Base-by-base conservation (phyloP, 2,329 filamentous ascomycete species). In the Talaromyces sp. region DNA sequence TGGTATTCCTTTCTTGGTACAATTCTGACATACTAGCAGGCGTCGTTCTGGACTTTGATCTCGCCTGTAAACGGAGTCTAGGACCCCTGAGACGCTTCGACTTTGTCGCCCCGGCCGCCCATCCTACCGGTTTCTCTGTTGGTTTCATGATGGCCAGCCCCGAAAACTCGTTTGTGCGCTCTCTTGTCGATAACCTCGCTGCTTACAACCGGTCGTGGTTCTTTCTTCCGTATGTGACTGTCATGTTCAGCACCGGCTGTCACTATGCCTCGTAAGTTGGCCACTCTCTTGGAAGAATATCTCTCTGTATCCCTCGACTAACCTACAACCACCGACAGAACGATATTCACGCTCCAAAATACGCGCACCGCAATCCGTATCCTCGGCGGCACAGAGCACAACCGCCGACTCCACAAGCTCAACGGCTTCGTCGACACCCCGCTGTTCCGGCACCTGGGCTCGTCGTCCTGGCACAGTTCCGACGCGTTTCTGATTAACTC, bases 171-270 rank as follows among this genome's bases (percentile, higher is more conserved):
- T 78, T 76, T 57, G 68, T 78, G 6, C 65, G 68, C 6, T 64
- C 71, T 27, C 63, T 78, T 22, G 72, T 79, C 13, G 53, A 64
- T 6, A 73, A 74, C 33, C 67, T 78, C 0, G 63, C 66, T 1
- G 62, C 64, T 0, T 78, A 77, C 55, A 74, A 79, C 62, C 69
- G 68, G 5, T 64, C 71, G n/a, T 79, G 76, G 76, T 68, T 78
- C 19, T 69, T 73, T 2, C 62, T 78, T 33, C 75, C 76, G 0
- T 78, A 79, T 55, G 65, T 73, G 3, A 77, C 76, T 2, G 74
- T 79, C 33, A 79, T 78, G 77, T 78, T 78, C 63, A 78, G 75
- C 63, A 78, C 77, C 1, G 76, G 76, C 13, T 78, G 76, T 47
- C 76, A 79, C 62, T 79, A 76, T 61, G 76, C 74, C 27, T 78